Base-by-base conservation (phyloP, 768 basidiomycete species). In the Sistotremastrum suecicum region DNA sequence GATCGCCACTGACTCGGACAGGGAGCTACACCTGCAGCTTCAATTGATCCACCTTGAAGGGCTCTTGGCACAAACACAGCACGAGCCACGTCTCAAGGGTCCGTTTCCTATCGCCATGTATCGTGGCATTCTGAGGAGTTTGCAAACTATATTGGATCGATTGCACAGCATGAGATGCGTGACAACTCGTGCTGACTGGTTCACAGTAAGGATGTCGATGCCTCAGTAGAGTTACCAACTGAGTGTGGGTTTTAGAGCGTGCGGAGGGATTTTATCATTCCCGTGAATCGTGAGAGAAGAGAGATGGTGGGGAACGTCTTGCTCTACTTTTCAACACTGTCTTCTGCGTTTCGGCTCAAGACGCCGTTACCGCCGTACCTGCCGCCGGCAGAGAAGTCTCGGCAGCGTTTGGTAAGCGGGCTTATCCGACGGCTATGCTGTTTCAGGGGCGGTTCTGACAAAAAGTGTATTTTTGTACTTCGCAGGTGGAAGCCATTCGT, bases 291-390 rank as follows among this genome's bases (percentile, higher is more conserved):
- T 56, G 83, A 95, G 54, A 72, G 94, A 20, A 78, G 83, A 3
- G 92, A 95, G 58, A 88, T 99, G 86, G 88, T 80, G 41, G 92
- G 92, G 35, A 94, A 89, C 60, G 84, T 97, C 50, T 83, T 98
- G 47, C 73, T 99, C 7, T 89, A 80, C 59, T 83, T 90, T 58
- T 84, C 87, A 1, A 76, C 75, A 0, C 68, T 92, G 32, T 76
- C 86, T 3, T 75, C 83, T 1, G 81, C 83, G 1, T 86, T 92
- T 60, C 69, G 78, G 11, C 67, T 88, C 37, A 94, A 94, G 56
- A 79, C 88, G 4, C 95, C 95, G 1, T 66, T 99, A n/a, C 91
- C 95, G 0, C 90, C 95, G 0, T 97, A 91, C 60, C 74, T 99
- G 0, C 95, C 95, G 3, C 92, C 92, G 0, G 94, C 85, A 0